Conservation (phyloP, 768 basidiomycete genomes). For the Xanthoconium stramineum region DNA sequence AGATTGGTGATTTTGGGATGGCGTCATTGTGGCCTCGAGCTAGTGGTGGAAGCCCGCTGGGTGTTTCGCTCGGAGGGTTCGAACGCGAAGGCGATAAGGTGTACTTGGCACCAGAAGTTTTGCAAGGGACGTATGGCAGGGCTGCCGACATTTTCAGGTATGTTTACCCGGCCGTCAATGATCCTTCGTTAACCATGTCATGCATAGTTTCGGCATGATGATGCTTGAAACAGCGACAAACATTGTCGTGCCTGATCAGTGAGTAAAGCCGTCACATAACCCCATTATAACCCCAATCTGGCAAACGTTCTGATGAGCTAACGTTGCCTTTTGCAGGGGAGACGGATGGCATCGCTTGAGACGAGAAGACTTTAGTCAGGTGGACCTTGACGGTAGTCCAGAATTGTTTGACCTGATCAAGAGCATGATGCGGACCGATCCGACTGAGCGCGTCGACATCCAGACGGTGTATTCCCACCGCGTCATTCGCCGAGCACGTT, state of each 20-base stretch:
- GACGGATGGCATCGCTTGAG: constrained; percentile 92
- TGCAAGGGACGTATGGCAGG: constrained; percentile 88
- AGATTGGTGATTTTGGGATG: constrained; percentile 99
- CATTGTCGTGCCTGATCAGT: constrained; percentile 96
- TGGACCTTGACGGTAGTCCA: constrained; percentile 64
- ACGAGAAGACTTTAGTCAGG: constrained; percentile 85
- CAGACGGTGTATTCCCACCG: constrained; percentile 57
- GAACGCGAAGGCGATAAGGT: constrained; percentile 97
- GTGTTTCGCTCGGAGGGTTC: constrained; percentile 47
- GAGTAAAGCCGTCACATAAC: constrained; percentile 36
- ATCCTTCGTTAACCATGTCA: constrained; percentile 4
- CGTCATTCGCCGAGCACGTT: constrained; percentile 61
- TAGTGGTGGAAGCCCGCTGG: constrained; percentile 34
- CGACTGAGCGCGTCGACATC: constrained; percentile 54
- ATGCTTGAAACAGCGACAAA: constrained; percentile 95
- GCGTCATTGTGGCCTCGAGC: constrained; percentile 88
- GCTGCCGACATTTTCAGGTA: constrained; percentile 97
- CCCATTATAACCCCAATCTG: neutral
- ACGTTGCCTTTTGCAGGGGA: constrained; percentile 55
- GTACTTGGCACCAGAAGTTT: constrained; percentile 94
- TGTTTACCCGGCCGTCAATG: constrained; percentile 28
- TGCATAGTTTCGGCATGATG: constrained; percentile 84
- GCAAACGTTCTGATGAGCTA: constrained; percentile 8
- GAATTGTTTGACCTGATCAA: constrained; percentile 66
- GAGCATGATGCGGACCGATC: constrained; percentile 76